Base-by-base conservation (phyloP, 2,329 filamentous ascomycete genomes). In the Pseudogymnoascus sp. region DNA sequence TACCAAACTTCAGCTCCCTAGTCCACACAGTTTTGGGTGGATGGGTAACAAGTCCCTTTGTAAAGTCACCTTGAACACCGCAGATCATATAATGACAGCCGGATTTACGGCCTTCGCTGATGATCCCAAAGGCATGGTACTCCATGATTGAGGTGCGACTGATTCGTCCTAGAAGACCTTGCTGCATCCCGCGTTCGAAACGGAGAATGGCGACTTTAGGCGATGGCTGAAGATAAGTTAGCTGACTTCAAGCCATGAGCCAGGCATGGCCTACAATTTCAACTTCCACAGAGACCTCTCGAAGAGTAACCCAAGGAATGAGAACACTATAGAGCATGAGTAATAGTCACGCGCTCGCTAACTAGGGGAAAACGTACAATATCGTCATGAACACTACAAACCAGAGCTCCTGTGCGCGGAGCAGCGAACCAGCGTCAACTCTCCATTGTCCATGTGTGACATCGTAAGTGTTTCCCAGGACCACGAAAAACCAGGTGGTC, bases 141-240 rank as follows among this genome's bases (percentile, higher is more conserved):
- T 77, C 76, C 76, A 77, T 77, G 61, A 77, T 71, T 4, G 75
- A 77, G 3, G 75, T 76, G 42, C 75, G 74, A 67, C 74, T 75
- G 69, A 77, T 77, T 33, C 76, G 69, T 6, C 75, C 75, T 2
- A 77, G 71, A 13, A 77, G 75, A 16, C 76, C 75, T 67, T 77
- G 76, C 67, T 77, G 74, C 72, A 77, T 77, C 29, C 75, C 76
- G 33, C 76, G 74, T 8, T 76, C 40, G 68, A 77, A 77, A 26
- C 69, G 69, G 44, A 77, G 71, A 61, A 77, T 69, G 37, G 75
- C 75, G 26, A 77, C 76, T 65, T 75, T 76, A n/a, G 75, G 72
- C 4, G 76, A 76, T 47, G 75, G 75, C 74, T 76, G 65, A 64
- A 61, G 60, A 6, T 6, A 19, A 64, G 63, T 72, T 44, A 72